Base-by-base conservation (phyloP, 345 rosid species). In the Reutealis trisperma region DNA sequence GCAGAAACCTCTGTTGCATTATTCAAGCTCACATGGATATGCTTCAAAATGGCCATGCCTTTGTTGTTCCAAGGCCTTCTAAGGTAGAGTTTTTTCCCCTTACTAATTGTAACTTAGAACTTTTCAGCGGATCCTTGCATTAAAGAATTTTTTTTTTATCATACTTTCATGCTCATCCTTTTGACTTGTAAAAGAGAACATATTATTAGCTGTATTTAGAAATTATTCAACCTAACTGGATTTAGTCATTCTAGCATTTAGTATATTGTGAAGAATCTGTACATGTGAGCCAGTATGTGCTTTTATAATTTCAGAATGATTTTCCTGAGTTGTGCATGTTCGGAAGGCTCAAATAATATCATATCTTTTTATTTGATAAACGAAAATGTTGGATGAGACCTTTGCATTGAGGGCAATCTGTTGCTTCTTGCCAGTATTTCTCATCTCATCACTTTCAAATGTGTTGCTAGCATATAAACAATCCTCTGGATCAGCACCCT, bases 21-120 rank as follows among this genome's bases (percentile, higher is more conserved):
- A 83, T 94, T 74, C 98, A 92, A 85, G 89, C 90, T 81, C 98
- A 92, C 84, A 69, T 92, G 88, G 93, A 91, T 34, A 89, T 94
- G 92, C 92, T 90, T 13, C 88, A 85, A 83, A 86, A 70, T 68
- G 97, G 97, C 30, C 85, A 86, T 54, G 97, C 92, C 63, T 92
- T 94, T 84, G 85, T 94, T 75, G 94, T 94, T 77, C 90, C 97
- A 13, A 87, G 86, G 75, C 93, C 94, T 12, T 93, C 98, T 3
- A 94, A 92, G 97, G 97, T 92, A 84, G 80, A 61, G 60, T 57
- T 55, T 21, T 51, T 13, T 59, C 8, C 13, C 37, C 44, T 15
- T n/a, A 21, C 34, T 34, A 21, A 70, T 37, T 2, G 37, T 14
- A 22, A 73, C 24, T 54, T 57, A 22, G 30, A 25, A 22, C 60